Percentiles rank a stretch among this genome's conserved stretches.
Conservation (phyloP, 2,329 filamentous ascomycete genomes). For the Lecanicillium sp. region DNA sequence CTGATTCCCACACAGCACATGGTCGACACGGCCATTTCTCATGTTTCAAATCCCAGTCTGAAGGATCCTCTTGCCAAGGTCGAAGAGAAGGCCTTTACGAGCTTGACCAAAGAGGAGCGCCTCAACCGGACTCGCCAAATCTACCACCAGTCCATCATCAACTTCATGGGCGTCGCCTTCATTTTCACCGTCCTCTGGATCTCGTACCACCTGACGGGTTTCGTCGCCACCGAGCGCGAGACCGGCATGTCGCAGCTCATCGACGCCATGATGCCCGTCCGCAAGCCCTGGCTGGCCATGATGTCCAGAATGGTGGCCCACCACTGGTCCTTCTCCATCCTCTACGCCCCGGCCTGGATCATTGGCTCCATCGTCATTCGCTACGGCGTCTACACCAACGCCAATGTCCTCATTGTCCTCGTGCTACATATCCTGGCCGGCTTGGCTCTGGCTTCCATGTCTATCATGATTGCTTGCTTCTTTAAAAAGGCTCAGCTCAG, state of each 20-base stretch:
- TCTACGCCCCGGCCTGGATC: conserved; percentile 81
- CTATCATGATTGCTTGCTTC: conserved; percentile 73
- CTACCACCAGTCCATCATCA: conserved; percentile 67
- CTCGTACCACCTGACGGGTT: conserved; percentile 79
- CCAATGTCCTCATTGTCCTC: conserved; percentile 59
- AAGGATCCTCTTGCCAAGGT: conserved; percentile 29
- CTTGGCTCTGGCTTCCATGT: conserved; percentile 70
- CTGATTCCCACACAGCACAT: conserved; percentile 72
- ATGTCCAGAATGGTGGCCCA: conserved; percentile 71
- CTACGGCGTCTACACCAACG: conserved; percentile 58
- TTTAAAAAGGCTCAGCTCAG: conserved; percentile 86
- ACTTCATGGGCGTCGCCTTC: conserved; percentile 72
- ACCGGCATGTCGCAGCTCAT: conserved; percentile 81
- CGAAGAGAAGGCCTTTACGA: conserved; percentile 72
- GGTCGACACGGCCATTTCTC: conserved; percentile 67
- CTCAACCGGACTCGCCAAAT: conserved; percentile 56
- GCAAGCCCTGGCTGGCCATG: conserved; percentile 68
- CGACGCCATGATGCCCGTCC: conserved; percentile 84
- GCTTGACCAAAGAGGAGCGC: conserved; percentile 60
- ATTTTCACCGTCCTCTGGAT: conserved; percentile 75
- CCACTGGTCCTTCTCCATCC: conserved; percentile 70
- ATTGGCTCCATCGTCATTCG: conserved; percentile 62
- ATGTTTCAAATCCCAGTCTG: conserved; percentile 38
- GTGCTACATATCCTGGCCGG: conserved; percentile 73
- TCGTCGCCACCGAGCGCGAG: conserved; percentile 81